A percentile compares a stretch with the other conserved stretches of the same genome.
Conservation (phyloP, 2,329 filamentous ascomycete genomes). For the Xylariales sp. region DNA sequence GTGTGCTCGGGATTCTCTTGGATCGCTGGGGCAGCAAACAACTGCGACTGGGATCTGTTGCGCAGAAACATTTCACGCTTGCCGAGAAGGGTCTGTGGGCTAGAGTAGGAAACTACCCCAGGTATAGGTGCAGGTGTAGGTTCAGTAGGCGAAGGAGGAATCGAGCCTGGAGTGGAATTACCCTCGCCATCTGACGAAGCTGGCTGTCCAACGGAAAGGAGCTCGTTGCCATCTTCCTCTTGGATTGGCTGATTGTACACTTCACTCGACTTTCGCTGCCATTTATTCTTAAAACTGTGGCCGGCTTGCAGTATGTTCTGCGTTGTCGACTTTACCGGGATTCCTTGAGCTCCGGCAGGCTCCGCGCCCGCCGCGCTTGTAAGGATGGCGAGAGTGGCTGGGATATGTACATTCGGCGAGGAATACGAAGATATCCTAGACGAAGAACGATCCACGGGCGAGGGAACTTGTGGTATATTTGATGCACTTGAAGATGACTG, state of each 20-base stretch:
- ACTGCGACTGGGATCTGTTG: constrained; percentile 60
- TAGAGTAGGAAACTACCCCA: constrained; percentile 63
- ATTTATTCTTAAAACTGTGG: constrained; percentile 42
- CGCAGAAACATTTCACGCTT: constrained; percentile 66
- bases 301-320: constrained; percentile 32
- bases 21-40: constrained; percentile 46
- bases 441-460: constrained; percentile 36
- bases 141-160: constrained; percentile 37
- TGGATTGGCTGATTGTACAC: constrained; percentile 55
- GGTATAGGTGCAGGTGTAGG: constrained; percentile 50
- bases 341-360: constrained; percentile 1
- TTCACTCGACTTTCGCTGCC: constrained; percentile 46
- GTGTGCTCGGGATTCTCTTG: constrained; percentile 42
- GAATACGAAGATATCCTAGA: constrained; percentile 40
- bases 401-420: constrained; percentile 29
- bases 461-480: constrained; percentile 35
- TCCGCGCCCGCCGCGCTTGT: constrained; percentile 24
- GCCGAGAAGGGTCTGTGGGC: constrained; percentile 66
- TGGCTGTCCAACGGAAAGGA: constrained; percentile 25
- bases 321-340: constrained; percentile 17
- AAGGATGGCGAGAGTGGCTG: constrained; percentile 31
- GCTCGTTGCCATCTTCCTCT: constrained; percentile 54
- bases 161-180: constrained; percentile 30
- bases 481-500: constrained; percentile 48
- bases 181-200: constrained; percentile 43